These are phyloP conservation scores for Mycena floridula DNA, from an alignment of 768 basidiomycete genomes.

Conservation along the genomic window DNA sequence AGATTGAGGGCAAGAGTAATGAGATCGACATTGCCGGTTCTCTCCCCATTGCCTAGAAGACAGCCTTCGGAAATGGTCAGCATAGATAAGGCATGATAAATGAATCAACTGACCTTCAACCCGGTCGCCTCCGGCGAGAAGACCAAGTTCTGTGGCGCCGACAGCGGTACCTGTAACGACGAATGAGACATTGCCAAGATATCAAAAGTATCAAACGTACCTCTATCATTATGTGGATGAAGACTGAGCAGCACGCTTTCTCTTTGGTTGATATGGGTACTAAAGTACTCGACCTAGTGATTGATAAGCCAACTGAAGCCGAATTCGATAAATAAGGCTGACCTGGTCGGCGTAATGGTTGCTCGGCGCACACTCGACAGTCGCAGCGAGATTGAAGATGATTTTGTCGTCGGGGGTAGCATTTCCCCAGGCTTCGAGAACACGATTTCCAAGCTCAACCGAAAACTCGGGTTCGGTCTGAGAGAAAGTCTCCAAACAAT, in stretches of 20 bases:
- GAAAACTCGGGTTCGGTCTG: constrained; percentile 82
- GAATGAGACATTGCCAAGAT: background rate
- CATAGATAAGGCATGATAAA: too few species aligned
- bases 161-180: constrained; percentile 56
- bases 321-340: constrained; percentile 9
- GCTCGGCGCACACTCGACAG: constrained; percentile 78
- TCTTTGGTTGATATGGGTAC: constrained; percentile 62
- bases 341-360: constrained; percentile 84
- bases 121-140: constrained; percentile 75
- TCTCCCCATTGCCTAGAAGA: constrained; percentile 80
- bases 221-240: constrained; percentile 82
- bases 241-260: constrained; percentile 67
- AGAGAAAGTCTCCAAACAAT: constrained; percentile 82
- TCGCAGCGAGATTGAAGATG: constrained; percentile 82
- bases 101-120: too few species aligned
- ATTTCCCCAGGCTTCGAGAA: constrained; percentile 67
- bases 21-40: constrained; percentile 82
- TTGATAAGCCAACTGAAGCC: constrained; percentile 1
- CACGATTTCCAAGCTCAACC: constrained; percentile 68
- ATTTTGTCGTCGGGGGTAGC: constrained; percentile 58
- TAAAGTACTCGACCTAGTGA: constrained; percentile 71
- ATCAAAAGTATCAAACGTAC: constrained; percentile 26
- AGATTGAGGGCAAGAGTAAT: constrained; percentile 79
- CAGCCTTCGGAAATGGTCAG: too few species aligned
- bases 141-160: constrained; percentile 72